Base-by-base conservation (phyloP, 179 eudicot genomes). In the Gypsophila paniculata region DNA sequence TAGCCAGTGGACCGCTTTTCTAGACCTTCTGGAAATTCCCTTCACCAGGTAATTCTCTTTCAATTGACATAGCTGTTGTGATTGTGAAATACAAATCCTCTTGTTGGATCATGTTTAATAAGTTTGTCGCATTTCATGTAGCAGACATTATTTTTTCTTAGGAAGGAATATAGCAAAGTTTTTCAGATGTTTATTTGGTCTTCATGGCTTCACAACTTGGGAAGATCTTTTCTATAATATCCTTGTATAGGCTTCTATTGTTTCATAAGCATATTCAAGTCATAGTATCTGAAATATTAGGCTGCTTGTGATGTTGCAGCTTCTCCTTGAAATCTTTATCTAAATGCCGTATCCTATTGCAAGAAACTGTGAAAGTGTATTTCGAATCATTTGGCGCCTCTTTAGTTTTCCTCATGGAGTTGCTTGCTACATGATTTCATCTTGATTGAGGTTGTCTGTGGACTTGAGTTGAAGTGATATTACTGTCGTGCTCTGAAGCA, bases 1-100 rank as follows among this genome's bases (percentile, higher is more conserved):
- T 68, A 94, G 99, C 81, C 99, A 94, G 79, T 94, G 99, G 99
- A 94, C 99, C 71, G 97, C 96, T 72, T 94, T 94, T 82, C 71
- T 94, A 68, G 99, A 94, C 76, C 90, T 94, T 66, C 72, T 94
- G 73, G 92, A 94, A 81, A 91, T 94, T 78, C 91, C 99, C 65
- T 86, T 94, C 78, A 76, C 89, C 55, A 80, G 99, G 99, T 93
- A 89, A 48, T n/a, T 58, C 58, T 17, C 38, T 79, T 80, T 17
- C 44, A 26, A 21, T 58, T 49, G 44, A 64, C 52, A 38, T 64
- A 19, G 52, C 46, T 46, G 8, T 60, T 9, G 70, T 23, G 32
- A 23, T 25, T 46, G 13, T n/a, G 68, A 36, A 46, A 46, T 23
- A 14, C 22, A 34, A 8, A 21, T 74, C 7, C 8, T 58, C 32